A percentile compares a stretch with the other conserved stretches of the same genome.
Conservation (phyloP, 495 filamentous ascomycete genomes). For the Podospora tetraspora region DNA sequence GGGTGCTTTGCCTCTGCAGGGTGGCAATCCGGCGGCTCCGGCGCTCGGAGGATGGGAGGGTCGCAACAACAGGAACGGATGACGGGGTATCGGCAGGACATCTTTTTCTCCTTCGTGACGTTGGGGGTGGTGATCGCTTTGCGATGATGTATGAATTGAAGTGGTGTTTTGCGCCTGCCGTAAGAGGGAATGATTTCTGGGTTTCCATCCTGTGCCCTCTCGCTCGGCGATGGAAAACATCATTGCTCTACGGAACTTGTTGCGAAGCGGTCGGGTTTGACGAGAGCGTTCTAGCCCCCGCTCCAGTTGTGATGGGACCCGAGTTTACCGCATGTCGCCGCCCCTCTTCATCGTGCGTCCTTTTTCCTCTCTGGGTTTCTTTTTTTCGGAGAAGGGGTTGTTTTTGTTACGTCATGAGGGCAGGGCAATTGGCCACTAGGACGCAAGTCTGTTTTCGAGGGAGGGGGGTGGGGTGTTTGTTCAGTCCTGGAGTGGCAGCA, state of each 20-base stretch:
- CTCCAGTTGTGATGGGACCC: background rate
- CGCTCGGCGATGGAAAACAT: background rate
- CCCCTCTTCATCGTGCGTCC: background rate
- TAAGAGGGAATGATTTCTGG: background rate
- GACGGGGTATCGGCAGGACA: background rate
- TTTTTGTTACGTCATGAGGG: conserved; percentile 8
- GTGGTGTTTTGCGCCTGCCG: background rate
- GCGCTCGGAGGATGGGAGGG: background rate
- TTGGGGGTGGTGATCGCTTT: background rate
- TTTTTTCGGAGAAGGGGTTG: background rate
- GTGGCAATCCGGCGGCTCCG: background rate
- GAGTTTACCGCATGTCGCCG: background rate
- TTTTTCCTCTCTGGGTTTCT: background rate
- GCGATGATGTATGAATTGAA: background rate
- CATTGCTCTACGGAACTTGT: background rate
- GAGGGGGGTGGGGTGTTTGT: background rate
- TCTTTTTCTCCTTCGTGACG: background rate
- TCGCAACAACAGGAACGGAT: background rate
- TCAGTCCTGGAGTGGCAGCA: background rate
- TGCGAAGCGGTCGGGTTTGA: background rate
- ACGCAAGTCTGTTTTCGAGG: background rate
- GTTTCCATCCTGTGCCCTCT: background rate
- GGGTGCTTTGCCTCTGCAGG: background rate
- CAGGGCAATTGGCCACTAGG: conserved; percentile 8
- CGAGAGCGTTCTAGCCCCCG: background rate